phyloP scores from a whole-genome alignment of 2,329 filamentous ascomycete species.

The Aspergillus texensis region DNA sequence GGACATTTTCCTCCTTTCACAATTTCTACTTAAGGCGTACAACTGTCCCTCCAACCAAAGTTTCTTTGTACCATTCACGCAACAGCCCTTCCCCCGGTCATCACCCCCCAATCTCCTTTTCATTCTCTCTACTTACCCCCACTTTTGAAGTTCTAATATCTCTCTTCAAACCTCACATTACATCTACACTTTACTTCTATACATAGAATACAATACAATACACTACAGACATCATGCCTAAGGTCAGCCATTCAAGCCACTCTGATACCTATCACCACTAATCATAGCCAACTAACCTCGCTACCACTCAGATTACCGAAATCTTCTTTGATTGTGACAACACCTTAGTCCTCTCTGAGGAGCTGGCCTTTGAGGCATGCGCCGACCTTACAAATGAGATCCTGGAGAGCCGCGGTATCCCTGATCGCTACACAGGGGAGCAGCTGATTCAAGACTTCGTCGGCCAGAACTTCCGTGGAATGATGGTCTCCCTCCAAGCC shows the following conservation, averaged over 20 bases:
- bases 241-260: slow-evolving; percentile 29
- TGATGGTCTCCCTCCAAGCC: slow-evolving; percentile 76
- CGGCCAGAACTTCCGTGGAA: slow-evolving; percentile 92
- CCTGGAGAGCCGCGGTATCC: slow-evolving; percentile 66
- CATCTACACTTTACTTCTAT: neutral
- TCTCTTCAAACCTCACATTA: neutral
- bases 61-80: neutral
- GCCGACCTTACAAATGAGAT: slow-evolving; percentile 88
- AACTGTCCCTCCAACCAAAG: neutral
- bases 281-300: slow-evolving; percentile 17
- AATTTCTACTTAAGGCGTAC: slow-evolving; percentile 3
- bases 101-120: slow-evolving; percentile 5
- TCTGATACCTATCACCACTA: neutral
- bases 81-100: neutral
- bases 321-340: slow-evolving; percentile 80
- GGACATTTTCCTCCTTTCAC: neutral
- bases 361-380: slow-evolving; percentile 87
- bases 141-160: neutral
- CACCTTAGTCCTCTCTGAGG: slow-evolving; percentile 89
- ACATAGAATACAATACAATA: neutral
- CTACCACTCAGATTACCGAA: slow-evolving; percentile 60
- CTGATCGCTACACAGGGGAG: slow-evolving; percentile 73
- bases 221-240: slow-evolving; percentile 32
- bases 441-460: slow-evolving; percentile 84
- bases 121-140: slow-evolving; percentile 9